Evolutionary conservation across 768 basidiomycete genomes (phyloP).

Genomic region (Collybia sp.): DNA sequence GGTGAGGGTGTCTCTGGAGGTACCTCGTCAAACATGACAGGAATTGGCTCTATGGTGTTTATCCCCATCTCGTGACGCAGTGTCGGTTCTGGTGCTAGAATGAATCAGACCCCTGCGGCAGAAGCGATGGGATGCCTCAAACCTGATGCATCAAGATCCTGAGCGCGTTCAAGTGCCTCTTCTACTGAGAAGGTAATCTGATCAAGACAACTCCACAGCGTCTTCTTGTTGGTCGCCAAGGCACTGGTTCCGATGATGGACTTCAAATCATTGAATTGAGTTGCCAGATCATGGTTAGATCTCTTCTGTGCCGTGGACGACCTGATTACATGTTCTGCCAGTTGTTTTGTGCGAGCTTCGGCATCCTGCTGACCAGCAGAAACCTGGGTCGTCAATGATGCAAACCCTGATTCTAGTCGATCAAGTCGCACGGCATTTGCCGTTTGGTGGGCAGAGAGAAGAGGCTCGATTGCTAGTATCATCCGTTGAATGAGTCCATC

Average conservation of each 20-base stretch:
- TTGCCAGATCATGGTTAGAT: background rate
- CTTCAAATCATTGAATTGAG: conserved; percentile 13
- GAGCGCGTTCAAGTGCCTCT: conserved; percentile 15
- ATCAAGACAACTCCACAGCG: conserved; percentile 12
- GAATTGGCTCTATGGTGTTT: background rate
- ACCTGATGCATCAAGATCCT: conserved; percentile 15
- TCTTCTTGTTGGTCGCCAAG: conserved; percentile 9
- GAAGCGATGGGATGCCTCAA: background rate
- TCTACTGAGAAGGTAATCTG: conserved; percentile 14
- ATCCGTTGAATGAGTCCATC: too few relatives aligned
- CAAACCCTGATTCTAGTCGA: conserved; percentile 4
- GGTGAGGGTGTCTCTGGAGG: too few relatives aligned
- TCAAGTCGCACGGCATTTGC: conserved; percentile 6
- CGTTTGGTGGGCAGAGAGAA: conserved; percentile 3
- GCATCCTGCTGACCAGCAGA: conserved; percentile 6
- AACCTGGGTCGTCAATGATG: conserved; percentile 6
- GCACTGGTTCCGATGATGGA: conserved; percentile 9
- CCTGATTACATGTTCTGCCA: conserved; percentile 6
- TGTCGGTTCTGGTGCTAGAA: background rate
- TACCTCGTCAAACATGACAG: too few relatives aligned
- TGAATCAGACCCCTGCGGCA: too few relatives aligned
- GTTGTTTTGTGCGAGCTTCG: conserved; percentile 3
- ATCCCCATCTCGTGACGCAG: background rate
- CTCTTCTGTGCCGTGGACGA: conserved; percentile 5
- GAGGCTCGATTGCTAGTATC: background rate